A percentile compares a stretch with the other conserved stretches of the same genome.
These are phyloP conservation scores for Xylaria sp. DNA, from an alignment of 2,329 filamentous ascomycete species.

Conservation along the genomic window DNA sequence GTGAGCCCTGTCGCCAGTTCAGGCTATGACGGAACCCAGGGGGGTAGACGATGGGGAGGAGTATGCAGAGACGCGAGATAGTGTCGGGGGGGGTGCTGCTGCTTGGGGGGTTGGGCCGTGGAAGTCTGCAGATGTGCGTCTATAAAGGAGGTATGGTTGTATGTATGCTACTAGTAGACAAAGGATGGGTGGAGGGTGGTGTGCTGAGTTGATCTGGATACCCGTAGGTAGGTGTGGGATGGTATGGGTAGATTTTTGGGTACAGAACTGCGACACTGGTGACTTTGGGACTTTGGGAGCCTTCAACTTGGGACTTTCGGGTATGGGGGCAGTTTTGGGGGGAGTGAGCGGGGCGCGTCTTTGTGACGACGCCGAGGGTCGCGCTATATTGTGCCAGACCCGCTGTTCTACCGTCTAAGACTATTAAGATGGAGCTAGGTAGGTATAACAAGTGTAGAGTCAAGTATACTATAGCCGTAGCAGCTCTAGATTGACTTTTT, in stretches of 20 bases:
- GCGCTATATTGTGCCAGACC: conserved; percentile 47
- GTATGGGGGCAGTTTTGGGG: conserved; percentile 34
- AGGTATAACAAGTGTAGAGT: conserved; percentile 18
- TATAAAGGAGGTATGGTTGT: conserved; percentile 26
- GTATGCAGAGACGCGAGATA: conserved; percentile 40
- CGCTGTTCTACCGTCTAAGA: conserved; percentile 36
- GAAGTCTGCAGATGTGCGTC: conserved; percentile 34
- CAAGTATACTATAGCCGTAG: conserved; percentile 10
- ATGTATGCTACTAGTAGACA: conserved; percentile 28
- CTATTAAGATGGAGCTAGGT: conserved; percentile 19
- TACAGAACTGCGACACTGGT: conserved; percentile 33
- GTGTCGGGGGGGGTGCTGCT: conserved; percentile 9
- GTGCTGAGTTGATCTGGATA: conserved; percentile 28
- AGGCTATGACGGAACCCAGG: conserved; percentile 59
- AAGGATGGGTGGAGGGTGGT: conserved; percentile 26
- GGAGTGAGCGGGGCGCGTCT: conserved; percentile 40
- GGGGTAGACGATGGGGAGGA: conserved; percentile 42
- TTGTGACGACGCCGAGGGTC: conserved; percentile 50
- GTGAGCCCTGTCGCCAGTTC: conserved; percentile 55
- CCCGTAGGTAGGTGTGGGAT: conserved; percentile 24
- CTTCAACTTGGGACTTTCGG: conserved; percentile 28
- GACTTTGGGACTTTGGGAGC: conserved; percentile 31
- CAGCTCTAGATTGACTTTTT: neutral
- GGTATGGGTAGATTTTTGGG: conserved; percentile 43
- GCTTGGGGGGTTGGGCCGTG: conserved; percentile 30